Evolutionary conservation across 176 grass and related monocot genomes (phyloP).

Genomic region (Alloteropsis semialata): DNA sequence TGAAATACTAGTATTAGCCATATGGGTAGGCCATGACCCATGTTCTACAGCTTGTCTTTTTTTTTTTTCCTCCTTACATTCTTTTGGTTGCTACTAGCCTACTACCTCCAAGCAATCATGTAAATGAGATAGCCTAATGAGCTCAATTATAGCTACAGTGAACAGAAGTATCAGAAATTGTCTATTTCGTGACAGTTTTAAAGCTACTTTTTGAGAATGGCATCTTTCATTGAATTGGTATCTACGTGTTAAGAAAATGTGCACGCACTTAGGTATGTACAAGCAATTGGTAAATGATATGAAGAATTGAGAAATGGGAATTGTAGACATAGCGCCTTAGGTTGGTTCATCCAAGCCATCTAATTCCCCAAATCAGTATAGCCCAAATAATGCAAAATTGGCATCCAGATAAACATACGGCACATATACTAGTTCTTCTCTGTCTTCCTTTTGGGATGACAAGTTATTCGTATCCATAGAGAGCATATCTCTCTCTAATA

Average conservation of each 20-base stretch:
- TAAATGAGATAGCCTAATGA: background rate
- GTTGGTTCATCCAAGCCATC: no score
- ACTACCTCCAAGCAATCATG: background rate
- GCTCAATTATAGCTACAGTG: background rate
- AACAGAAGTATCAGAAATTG: background rate
- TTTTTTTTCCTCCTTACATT: background rate
- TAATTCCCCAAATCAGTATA: background rate
- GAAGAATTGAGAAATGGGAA: no score
- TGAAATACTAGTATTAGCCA: background rate
- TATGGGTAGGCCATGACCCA: slow-evolving; percentile 13
- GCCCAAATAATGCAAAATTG: no score
- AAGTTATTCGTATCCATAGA: background rate
- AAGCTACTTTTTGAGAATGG: background rate
- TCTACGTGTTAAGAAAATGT: no score
- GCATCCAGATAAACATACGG: no score
- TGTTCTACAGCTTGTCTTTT: slow-evolving; percentile 1
- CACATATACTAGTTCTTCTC: no score
- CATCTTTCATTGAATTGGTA: background rate
- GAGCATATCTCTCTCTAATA: slow-evolving; percentile 10
- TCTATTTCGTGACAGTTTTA: background rate
- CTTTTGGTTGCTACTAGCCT: background rate
- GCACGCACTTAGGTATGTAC: no score
- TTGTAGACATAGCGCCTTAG: no score
- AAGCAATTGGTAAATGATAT: no score
- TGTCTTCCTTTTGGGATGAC: no score